Evolutionary conservation across 495 filamentous ascomycete species (phyloP).

Genomic region (Chaetomium tenue): DNA sequence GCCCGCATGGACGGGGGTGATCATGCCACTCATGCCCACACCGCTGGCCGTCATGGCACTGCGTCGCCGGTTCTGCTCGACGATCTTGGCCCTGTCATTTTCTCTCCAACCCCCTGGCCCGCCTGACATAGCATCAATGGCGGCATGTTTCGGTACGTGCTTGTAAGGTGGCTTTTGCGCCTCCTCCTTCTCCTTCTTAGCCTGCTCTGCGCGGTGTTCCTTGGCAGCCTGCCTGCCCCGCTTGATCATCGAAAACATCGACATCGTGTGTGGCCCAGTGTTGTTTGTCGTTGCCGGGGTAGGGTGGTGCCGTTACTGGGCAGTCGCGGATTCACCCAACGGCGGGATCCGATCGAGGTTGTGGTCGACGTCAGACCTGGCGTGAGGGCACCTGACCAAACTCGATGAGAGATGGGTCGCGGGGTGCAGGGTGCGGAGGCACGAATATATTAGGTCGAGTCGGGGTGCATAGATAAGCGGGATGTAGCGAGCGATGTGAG

Average conservation of each 20-base stretch:
- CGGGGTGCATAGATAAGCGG: constrained; percentile 16
- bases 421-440: constrained; percentile 7
- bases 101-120: constrained; percentile 52
- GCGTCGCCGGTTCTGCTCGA: constrained; percentile 45
- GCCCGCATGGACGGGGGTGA: constrained; percentile 31
- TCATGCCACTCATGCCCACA: constrained; percentile 33
- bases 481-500: constrained; percentile 17
- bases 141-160: constrained; percentile 58
- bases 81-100: constrained; percentile 41
- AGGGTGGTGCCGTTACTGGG: background rate
- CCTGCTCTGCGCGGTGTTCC: constrained; percentile 48
- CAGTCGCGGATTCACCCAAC: background rate
- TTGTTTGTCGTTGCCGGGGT: background rate
- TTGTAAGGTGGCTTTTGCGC: constrained; percentile 47
- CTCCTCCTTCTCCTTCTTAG: constrained; percentile 43
- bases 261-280: constrained; percentile 40
- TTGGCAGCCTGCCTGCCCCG: constrained; percentile 50
- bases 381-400: constrained; percentile 2
- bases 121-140: constrained; percentile 54
- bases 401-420: background rate
- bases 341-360: background rate
- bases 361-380: background rate
- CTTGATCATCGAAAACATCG: constrained; percentile 52
- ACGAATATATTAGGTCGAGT: constrained; percentile 17
- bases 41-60: constrained; percentile 42